phyloP scores from a whole-genome alignment of 164 flowering plant genomes.

The Euptelea pleiosperma region DNA sequence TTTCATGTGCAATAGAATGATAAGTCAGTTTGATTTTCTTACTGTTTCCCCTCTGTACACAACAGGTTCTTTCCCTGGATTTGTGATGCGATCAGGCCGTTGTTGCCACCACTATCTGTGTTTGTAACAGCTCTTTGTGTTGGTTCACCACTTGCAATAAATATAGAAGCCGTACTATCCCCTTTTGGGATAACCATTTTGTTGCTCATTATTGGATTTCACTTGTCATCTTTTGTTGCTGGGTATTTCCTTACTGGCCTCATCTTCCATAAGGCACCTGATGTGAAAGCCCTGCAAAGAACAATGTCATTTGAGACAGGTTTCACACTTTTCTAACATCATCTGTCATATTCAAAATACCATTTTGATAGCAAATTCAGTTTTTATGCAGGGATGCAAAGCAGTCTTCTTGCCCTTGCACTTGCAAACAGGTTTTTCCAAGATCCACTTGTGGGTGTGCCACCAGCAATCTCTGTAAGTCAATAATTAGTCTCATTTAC shows the following conservation, averaged over 20 bases:
- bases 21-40: not conserved
- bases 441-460: slow-evolving; percentile 91
- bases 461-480: slow-evolving; percentile 94
- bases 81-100: slow-evolving; percentile 67
- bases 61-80: slow-evolving; percentile 66
- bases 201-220: slow-evolving; percentile 68
- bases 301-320: slow-evolving; percentile 94
- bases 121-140: slow-evolving; percentile 89
- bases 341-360: not conserved
- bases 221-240: slow-evolving; percentile 64
- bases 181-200: slow-evolving; percentile 71
- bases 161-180: slow-evolving; percentile 66
- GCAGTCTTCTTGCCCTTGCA: slow-evolving; percentile 94
- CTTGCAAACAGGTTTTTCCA: slow-evolving; percentile 88
- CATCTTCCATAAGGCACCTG: slow-evolving; percentile 51
- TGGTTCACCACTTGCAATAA: slow-evolving; percentile 93
- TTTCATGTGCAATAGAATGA: not conserved
- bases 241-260: slow-evolving; percentile 67
- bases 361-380: not conserved
- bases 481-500: not conserved
- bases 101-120: slow-evolving; percentile 86
- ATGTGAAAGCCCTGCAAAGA: slow-evolving; percentile 77
- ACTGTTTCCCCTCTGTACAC: slow-evolving; percentile 1
- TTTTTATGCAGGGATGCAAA: slow-evolving; percentile 76
- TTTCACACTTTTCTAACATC: slow-evolving; percentile 18